A percentile compares a stretch with the other conserved stretches of the same genome.
phyloP scores from a whole-genome alignment of 495 filamentous ascomycete species.

The Cercophora scortea region DNA sequence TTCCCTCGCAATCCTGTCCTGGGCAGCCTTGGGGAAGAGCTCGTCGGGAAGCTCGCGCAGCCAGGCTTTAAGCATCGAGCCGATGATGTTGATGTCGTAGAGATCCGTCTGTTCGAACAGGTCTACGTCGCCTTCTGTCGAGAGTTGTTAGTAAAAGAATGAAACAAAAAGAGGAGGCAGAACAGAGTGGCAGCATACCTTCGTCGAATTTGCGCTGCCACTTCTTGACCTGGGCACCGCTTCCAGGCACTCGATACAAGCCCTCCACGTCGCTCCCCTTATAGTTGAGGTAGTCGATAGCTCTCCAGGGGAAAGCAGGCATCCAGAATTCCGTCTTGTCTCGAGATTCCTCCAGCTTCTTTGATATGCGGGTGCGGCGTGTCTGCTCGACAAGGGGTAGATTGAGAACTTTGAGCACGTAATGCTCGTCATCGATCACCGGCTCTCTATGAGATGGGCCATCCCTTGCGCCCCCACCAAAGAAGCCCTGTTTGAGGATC shows the following conservation, averaged over 20 bases:
- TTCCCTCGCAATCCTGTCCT: slow-evolving; percentile 64
- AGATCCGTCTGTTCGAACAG: slow-evolving; percentile 76
- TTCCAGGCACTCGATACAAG: slow-evolving; percentile 80
- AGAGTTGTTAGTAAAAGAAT: slow-evolving; percentile 19
- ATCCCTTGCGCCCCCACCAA: slow-evolving; percentile 69
- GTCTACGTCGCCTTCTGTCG: slow-evolving; percentile 69
- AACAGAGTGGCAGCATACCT: slow-evolving; percentile 37
- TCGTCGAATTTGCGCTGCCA: slow-evolving; percentile 84
- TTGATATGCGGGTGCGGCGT: slow-evolving; percentile 77
- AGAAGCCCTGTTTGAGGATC: slow-evolving; percentile 68
- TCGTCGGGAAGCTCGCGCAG: slow-evolving; percentile 89
- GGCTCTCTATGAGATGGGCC: slow-evolving; percentile 60
- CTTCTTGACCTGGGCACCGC: slow-evolving; percentile 71
- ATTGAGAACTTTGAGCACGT: slow-evolving; percentile 71
- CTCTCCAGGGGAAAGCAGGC: slow-evolving; percentile 85
- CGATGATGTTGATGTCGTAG: slow-evolving; percentile 90
- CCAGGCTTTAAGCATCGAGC: slow-evolving; percentile 89
- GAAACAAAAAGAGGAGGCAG: background rate
- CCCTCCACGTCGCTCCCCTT: slow-evolving; percentile 87
- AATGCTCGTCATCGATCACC: slow-evolving; percentile 61
- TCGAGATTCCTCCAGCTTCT: slow-evolving; percentile 68
- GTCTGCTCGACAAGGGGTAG: slow-evolving; percentile 76
- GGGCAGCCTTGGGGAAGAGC: slow-evolving; percentile 72
- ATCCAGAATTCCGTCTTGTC: slow-evolving; percentile 98
- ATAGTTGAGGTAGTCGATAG: slow-evolving; percentile 88